Evolutionary conservation across 129 eudicot species (phyloP), one percentile per base, ranked within the genome.

Genomic region (Arctium lappa): DNA sequence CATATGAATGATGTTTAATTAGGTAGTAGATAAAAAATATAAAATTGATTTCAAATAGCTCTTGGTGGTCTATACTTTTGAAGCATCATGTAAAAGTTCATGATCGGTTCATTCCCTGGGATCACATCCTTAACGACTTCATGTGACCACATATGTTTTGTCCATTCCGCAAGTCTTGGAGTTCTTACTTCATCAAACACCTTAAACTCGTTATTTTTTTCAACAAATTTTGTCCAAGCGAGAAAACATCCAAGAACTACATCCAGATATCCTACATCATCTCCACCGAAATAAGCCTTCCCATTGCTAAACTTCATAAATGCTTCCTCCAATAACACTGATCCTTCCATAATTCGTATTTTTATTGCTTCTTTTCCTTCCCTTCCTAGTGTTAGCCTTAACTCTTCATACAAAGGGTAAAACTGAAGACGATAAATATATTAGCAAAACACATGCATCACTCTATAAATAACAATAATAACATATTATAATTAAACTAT

Each of bases 151-250:
- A 74, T 16, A 18, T 16, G 36, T 72, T 79, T 85, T 0, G 78
- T 81, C 90, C 90, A 87, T 68, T 9, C 40, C 2, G 38, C 76
- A 34, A 87, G 56, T 3, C n/a, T 8, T 0, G 90, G 90, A 8
- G 81, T 73, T 66, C 71, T 78, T 10, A 46, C 32, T 44, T 81
- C 84, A 34, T 88, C 88, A 2, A 88, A 75, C 10, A 22, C 4
- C 53, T 36, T 80, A n/a, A 76, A 32, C 37, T 29, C 42, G 7
- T 32, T 27, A 9, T 16, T 6, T 13, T 34, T 42, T 50, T 72
- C 79, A 33, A 8, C 50, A 13, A 40, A 62, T 15, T 13, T 60
- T 8, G 40, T 39, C 83, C 83, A 70, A 8, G 73, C 73, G 56
- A 83, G 2, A 8, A 10, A 22, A 66, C 79, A 31, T 1, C 87